Evolutionary conservation across 2,329 filamentous ascomycete genomes (phyloP), one percentile per base, ranked within the genome.

Genomic region (Fulvia fulva): DNA sequence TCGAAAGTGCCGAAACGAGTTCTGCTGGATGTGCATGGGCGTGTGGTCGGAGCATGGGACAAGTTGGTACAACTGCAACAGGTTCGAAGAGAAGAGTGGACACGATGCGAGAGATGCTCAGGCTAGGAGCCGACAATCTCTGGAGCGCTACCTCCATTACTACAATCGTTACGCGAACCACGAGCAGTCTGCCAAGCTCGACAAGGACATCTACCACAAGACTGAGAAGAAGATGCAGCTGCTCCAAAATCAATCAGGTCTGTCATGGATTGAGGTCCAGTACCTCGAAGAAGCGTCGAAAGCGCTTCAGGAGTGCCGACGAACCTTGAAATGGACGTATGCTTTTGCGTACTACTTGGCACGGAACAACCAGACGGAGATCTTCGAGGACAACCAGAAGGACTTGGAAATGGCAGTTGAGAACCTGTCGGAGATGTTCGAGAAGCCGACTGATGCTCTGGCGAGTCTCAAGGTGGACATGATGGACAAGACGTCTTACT

Each of bases 21-120:
- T 99, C 71, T 99, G 94, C 77, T 99, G 94, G 94, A 97, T 99
- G 89, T 99, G 94, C 71, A 99, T 99, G 94, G 94, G 94, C 0
- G 80, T 96, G 0, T 99, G 94, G 94, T 95, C 91, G 0, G 94
- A 99, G 75, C 94, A 99, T 73, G 94, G 94, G 63, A 99, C 93
- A 3, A 96, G 91, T 76, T 99, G 94, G 94, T 99, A 99, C 80
- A 99, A 96, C 75, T 99, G 94, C 82, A 99, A 96, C 72, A 83
- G 94, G 8, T 99, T 88, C 68, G 94, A 99, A 71, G 94, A 97
- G 77, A 97, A 94, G 81, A 96, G 90, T 64, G 94, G 94, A 1
- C 81, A 86, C 0, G 92, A 97, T 57, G 94, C 94, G 4, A 83
- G 94, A 34, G 91, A 96, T 73, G 91, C 91, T 1, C 94, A 99